Conservation (phyloP, 2,329 filamentous ascomycete genomes). For the Epichloe uncinata region DNA sequence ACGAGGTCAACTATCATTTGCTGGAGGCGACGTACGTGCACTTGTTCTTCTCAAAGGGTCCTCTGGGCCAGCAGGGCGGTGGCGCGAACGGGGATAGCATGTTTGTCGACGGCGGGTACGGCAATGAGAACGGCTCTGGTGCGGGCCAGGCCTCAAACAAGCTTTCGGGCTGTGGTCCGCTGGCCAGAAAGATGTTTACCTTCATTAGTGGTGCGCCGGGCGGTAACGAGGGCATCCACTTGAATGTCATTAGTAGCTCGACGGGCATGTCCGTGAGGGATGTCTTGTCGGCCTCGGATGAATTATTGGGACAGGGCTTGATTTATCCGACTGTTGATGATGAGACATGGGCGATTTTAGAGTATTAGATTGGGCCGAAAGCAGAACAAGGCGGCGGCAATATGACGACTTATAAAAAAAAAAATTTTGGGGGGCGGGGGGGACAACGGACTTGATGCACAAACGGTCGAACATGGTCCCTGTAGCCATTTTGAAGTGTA, state of each 20-base stretch:
- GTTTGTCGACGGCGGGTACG: constrained; percentile 40
- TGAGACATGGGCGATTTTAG: constrained; percentile 77
- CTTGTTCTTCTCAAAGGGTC: constrained; percentile 65
- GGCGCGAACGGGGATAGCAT: constrained; percentile 29
- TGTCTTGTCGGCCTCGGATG: constrained; percentile 65
- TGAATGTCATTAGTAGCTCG: constrained; percentile 59
- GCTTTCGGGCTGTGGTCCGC: constrained; percentile 35
- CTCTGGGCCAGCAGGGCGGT: constrained; percentile 29
- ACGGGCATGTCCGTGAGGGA: constrained; percentile 55
- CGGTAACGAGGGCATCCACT: constrained; percentile 71
- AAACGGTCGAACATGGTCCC: not conserved
- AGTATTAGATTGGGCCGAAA: constrained; percentile 21
- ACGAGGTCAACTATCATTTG: constrained; percentile 87
- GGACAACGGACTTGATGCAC: constrained; percentile 5
- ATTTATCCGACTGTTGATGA: constrained; percentile 92
- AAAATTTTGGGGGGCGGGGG: no score
- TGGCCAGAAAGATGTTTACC: constrained; percentile 58
- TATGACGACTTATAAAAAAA: not conserved
- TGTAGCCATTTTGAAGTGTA: not conserved
- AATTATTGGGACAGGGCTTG: constrained; percentile 57
- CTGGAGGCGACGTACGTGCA: constrained; percentile 85
- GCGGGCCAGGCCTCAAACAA: constrained; percentile 25
- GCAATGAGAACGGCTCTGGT: constrained; percentile 26
- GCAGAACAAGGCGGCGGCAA: not conserved
- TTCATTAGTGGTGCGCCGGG: constrained; percentile 54